These are phyloP conservation scores for Hygrophorus russula DNA, from an alignment of 768 basidiomycete species.

Conservation along the genomic window DNA sequence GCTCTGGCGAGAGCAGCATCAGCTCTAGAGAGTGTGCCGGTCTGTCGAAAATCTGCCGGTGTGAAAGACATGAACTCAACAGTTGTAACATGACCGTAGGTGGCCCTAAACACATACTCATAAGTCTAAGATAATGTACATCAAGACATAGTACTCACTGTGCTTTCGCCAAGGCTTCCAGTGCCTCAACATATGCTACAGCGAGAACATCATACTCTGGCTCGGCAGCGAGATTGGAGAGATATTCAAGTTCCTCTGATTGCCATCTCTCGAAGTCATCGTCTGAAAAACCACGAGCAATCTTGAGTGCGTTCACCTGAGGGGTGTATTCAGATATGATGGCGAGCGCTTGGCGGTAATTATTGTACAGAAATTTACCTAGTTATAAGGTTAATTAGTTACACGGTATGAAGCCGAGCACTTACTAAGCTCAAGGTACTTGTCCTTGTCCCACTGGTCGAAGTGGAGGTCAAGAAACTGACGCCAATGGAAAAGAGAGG, in stretches of 20 bases:
- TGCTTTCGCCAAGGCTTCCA: constrained; percentile 4
- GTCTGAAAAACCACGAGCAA: background rate
- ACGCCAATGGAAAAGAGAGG: constrained; percentile 12
- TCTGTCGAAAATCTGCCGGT: background rate
- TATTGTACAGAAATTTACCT: constrained; percentile 14
- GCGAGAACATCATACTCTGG: constrained; percentile 10
- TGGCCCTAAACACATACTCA: background rate
- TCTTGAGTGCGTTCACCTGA: constrained; percentile 3
- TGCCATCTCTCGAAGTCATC: constrained; percentile 11
- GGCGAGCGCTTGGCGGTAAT: constrained; percentile 17
- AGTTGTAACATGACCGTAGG: background rate
- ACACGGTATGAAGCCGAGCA: background rate
- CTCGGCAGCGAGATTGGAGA: constrained; percentile 7
- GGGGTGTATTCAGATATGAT: constrained; percentile 7
- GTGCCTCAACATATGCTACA: constrained; percentile 10
- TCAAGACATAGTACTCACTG: constrained; percentile 6
- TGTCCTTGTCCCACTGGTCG: constrained; percentile 12
- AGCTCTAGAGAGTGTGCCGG: background rate
- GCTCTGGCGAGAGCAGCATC: no score
- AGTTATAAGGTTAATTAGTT: background rate
- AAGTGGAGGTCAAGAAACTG: constrained; percentile 12
- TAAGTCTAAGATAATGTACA: background rate
- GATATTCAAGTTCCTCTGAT: constrained; percentile 12
- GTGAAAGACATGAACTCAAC: background rate
- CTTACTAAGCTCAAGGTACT: constrained; percentile 15